Base-by-base conservation (phyloP, 2,329 filamentous ascomycete genomes). In the Thermomyces lanuginosus region DNA sequence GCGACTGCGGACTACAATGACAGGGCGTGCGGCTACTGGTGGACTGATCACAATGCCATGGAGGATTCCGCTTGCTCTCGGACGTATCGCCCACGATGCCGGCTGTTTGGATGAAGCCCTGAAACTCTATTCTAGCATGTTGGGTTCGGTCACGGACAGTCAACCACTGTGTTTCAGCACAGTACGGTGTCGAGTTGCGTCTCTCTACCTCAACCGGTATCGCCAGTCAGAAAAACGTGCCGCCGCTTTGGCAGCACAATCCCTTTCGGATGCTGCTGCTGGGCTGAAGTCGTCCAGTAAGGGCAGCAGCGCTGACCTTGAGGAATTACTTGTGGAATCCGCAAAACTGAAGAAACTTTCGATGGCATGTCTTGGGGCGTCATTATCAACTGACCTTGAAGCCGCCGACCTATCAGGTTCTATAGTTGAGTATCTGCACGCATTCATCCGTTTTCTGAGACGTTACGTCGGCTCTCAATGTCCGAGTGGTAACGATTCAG, bases 241-340 rank as follows among this genome's bases (percentile, higher is more conserved):
- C 5, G 29, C 35, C 14, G 24, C 31, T 6, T 32, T 35, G 12
- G 33, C 45, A 1, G 33, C 43, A 3, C 33, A 39, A 11, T 45
- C 45, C 7, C 37, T 54, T 4, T 36, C 40, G 12, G 46, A 53
- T 26, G 53, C 53, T 2, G 48, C 46, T 3, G 34, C 37, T 14
- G 40, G 46, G 7, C 34, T 60, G 17, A 47, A 44, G 9, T 36
- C 51, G 16, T 46, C 49, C 14, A 31, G 58, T 6, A 51, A 49
- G 32, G 57, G 56, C 3, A 57, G 44, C 15, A 31, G 45, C 6
- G 41, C 36, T 21, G 56, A 59, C 17, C 33, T 60, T n/a, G 57
- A 60, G 31, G 55, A 59, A 17, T 38, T 60, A 4, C 37, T 60
- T 8, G 41, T 59, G 22, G 53, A 56, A 35, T 43, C 55, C 13